phyloP scores from a whole-genome alignment of 441 rosid genomes.

The Erodium texanum region DNA sequence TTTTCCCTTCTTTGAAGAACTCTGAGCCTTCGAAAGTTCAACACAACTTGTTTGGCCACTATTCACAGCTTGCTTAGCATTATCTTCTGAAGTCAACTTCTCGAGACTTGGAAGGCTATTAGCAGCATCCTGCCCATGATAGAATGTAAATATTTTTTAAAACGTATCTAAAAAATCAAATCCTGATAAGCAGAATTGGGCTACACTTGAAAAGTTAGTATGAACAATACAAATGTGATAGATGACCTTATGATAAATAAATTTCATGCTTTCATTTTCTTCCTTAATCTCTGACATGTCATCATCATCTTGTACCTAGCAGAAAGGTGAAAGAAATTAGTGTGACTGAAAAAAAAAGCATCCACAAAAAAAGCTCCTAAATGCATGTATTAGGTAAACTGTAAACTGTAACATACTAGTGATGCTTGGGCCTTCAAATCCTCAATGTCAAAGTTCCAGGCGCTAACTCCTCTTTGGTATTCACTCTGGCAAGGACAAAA shows the following conservation, averaged over 20 bases:
- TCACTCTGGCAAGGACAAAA: conserved; percentile 55
- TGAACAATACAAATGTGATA: background rate
- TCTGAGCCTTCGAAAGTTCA: conserved; percentile 28
- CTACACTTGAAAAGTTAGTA: background rate
- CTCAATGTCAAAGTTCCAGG: conserved; percentile 93
- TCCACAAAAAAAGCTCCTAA: conserved; percentile 1
- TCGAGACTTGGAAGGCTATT: conserved; percentile 23
- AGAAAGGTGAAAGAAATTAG: conserved; percentile 17
- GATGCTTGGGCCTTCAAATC: conserved; percentile 96
- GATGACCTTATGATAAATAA: conserved; percentile 39
- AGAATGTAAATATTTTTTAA: background rate
- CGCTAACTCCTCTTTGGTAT: conserved; percentile 96
- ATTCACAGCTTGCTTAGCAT: conserved; percentile 30
- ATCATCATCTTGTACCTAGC: conserved; percentile 54
- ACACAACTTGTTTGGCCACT: conserved; percentile 26
- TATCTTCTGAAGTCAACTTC: conserved; percentile 26
- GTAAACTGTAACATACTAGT: conserved; percentile 40
- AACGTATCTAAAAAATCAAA: background rate
- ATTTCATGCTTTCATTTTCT: conserved; percentile 43
- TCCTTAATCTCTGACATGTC: conserved; percentile 52
- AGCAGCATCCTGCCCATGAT: conserved; percentile 29
- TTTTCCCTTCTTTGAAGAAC: conserved; percentile 44
- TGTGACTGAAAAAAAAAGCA: conserved; percentile 17
- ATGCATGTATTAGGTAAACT: conserved; percentile 2
- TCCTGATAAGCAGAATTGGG: background rate